phyloP scores from a whole-genome alignment of 352 stramenopile genomes.

The Phytophthora colocasiae region DNA sequence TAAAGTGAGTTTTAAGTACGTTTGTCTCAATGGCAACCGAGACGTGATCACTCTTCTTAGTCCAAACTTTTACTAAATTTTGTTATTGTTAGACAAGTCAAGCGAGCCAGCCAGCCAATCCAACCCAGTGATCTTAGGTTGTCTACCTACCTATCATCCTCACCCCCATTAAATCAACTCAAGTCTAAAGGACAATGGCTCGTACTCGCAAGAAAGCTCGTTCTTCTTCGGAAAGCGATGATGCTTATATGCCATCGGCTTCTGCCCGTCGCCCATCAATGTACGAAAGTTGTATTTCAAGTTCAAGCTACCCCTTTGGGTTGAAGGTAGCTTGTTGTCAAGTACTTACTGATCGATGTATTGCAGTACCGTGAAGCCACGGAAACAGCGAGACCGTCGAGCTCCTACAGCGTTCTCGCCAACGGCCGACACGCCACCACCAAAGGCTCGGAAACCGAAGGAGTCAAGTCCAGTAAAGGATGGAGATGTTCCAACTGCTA shows the following conservation, averaged over 20 bases:
- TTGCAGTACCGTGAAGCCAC: conserved; percentile 33
- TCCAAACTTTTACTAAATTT: conserved; percentile 25
- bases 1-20: conserved; percentile 6
- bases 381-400: conserved; percentile 39
- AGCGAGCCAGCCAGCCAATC: conserved; percentile 5
- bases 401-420: conserved; percentile 41
- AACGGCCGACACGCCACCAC: conserved; percentile 15
- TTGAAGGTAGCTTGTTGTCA: background rate
- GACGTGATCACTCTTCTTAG: conserved; percentile 25
- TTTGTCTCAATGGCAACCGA: conserved; percentile 7
- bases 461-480: conserved; percentile 18
- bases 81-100: conserved; percentile 38
- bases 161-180: conserved; percentile 8
- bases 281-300: conserved; percentile 35
- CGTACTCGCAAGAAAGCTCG: conserved; percentile 38
- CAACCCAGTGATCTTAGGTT: background rate
- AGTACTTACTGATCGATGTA: conserved; percentile 8
- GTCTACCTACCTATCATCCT: background rate
- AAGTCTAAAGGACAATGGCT: conserved; percentile 26
- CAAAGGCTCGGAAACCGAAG: conserved; percentile 39
- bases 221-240: conserved; percentile 30
- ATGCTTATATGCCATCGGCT: conserved; percentile 32
- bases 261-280: conserved; percentile 38
- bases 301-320: background rate
- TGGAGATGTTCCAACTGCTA: conserved; percentile 1